phyloP scores from a whole-genome alignment of 73 alveolate genomes.

The Paramecium sonneborni region DNA sequence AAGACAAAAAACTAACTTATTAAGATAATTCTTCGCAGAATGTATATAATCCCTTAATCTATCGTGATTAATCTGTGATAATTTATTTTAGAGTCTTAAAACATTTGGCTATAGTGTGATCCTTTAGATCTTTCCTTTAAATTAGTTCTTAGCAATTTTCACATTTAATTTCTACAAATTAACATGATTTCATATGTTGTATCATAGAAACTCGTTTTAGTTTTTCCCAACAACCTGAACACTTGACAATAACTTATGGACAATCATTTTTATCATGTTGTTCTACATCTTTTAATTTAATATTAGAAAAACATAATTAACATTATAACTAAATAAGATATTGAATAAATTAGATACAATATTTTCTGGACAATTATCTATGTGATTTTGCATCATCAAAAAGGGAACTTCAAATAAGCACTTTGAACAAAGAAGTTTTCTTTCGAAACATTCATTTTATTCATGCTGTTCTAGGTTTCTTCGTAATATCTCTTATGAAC shows the following conservation, averaged over 20 bases:
- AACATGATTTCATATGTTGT: background rate
- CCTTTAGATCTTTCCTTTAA: background rate
- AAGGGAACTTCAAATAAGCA: background rate
- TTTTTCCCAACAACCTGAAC: slow-evolving; percentile 13
- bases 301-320: background rate
- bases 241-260: background rate
- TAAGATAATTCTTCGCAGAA: background rate
- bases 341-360: background rate
- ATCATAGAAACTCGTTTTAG: background rate
- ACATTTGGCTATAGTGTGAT: background rate
- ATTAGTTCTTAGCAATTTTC: background rate
- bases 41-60: background rate
- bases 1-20: background rate
- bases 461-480: background rate
- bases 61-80: background rate
- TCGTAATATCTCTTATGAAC: background rate
- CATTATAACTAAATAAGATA: background rate
- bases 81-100: background rate
- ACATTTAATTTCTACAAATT: background rate
- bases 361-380: slow-evolving; percentile 28
- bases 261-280: background rate
- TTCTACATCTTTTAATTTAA: background rate
- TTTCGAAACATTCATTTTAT: background rate
- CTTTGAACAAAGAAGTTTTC: background rate
- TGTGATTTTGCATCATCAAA: background rate